Base-by-base conservation (phyloP, 805 yeast species). In the Metschnikowia orientalis region DNA sequence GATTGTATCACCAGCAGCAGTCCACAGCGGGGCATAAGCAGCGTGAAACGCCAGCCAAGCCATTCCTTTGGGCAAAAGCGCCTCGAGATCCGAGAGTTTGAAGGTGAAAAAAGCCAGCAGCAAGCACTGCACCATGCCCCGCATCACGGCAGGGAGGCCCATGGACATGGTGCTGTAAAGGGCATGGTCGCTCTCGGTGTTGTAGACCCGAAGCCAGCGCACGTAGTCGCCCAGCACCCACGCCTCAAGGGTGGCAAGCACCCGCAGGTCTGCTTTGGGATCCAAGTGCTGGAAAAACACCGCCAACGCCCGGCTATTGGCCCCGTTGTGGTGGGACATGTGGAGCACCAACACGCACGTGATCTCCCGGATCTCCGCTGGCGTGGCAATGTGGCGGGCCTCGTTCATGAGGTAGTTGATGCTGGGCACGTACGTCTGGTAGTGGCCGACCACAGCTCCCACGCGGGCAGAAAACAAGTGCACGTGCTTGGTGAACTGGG, bases 341-440 rank as follows among this genome's bases (percentile, higher is more conserved):
- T 78, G 82, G 8, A 77, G 51, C 2, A 63, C 60, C 30, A 70
- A 48, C 11, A 73, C 50, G 4, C 63, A 51, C 10, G 63, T 60
- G 12, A 74, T 44, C 36, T 71, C 77, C 18, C 51, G 49, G 1
- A 48, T 38, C 43, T 73, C 77, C 0, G 43, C 45, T 1, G 29
- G 22, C 0, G 47, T 39, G 15, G 71, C 48, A 8, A 41, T 24
- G n/a, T 16, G 15, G 7, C 42, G 38, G 10, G 54, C 51, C 8
- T 44, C 45, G 6, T 50, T 51, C 15, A 75, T 48, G 16, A 77
- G 44, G 38, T 65, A 67, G 23, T 53, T 49, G n/a, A 75, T 62
- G 17, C 75, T 58, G 2, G 84, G 81, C 4, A 75, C 37, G 43
- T 74, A 77, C 1, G 81, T 64, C 39, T 74, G 73, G 45, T 69